Evolutionary conservation across 805 yeast species (phyloP).

Genomic region (Suhomyces kilbournensis): DNA sequence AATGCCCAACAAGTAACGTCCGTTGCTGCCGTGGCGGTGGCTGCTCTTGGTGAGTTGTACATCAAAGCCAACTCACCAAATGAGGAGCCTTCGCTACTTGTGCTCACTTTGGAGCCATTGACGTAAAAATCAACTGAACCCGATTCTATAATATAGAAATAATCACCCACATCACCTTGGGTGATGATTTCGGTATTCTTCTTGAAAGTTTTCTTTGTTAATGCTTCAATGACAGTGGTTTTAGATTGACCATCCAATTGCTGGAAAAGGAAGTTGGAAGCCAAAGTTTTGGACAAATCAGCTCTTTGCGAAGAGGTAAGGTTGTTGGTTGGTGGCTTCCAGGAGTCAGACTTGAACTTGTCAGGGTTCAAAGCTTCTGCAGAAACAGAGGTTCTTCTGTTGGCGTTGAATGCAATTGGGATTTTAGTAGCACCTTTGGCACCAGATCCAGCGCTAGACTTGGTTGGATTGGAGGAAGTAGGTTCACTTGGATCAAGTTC

Average conservation of each 20-base stretch:
- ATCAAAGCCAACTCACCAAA: slow-evolving; percentile 96
- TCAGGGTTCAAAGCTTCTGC: slow-evolving; percentile 86
- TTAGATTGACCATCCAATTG: slow-evolving; percentile 77
- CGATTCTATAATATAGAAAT: slow-evolving; percentile 77
- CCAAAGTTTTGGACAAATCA: slow-evolving; percentile 68
- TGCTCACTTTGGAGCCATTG: slow-evolving; percentile 64
- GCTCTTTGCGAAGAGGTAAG: slow-evolving; percentile 60
- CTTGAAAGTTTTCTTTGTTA: slow-evolving; percentile 64
- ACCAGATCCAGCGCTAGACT: slow-evolving; percentile 20
- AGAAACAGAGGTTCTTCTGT: slow-evolving; percentile 84
- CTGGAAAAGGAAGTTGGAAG: slow-evolving; percentile 79
- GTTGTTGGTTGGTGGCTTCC: slow-evolving; percentile 71
- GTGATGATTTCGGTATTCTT: slow-evolving; percentile 66
- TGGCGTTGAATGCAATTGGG: slow-evolving; percentile 66
- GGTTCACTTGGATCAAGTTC: slow-evolving; percentile 14
- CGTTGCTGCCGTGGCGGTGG: slow-evolving; percentile 76
- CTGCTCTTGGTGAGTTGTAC: slow-evolving; percentile 98
- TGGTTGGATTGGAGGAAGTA: slow-evolving; percentile 9
- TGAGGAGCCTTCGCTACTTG: slow-evolving; percentile 81
- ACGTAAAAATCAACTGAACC: slow-evolving; percentile 83
- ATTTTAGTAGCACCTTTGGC: slow-evolving; percentile 30
- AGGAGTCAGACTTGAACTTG: slow-evolving; percentile 59
- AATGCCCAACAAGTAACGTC: slow-evolving; percentile 77
- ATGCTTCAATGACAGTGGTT: slow-evolving; percentile 76
- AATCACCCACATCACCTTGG: slow-evolving; percentile 96